Conservation (phyloP, 257 asterid genomes). For the Rauvolfia tetraphylla region DNA sequence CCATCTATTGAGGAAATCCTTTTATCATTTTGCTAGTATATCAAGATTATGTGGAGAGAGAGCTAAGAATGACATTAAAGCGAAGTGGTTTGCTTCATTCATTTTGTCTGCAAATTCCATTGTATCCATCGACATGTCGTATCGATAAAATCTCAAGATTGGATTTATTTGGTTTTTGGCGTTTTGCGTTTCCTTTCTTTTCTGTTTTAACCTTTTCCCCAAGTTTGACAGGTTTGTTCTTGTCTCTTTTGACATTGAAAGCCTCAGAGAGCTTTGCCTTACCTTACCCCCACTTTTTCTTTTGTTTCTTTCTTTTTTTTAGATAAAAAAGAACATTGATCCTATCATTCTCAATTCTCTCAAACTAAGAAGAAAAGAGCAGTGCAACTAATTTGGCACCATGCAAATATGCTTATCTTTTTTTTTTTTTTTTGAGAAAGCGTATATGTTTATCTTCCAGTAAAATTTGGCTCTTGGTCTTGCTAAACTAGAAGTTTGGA, state of each 20-base stretch:
- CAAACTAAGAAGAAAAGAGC: too few relatives aligned
- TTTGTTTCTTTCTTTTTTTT: too few relatives aligned
- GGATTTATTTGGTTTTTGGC: constrained; percentile 12
- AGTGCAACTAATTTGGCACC: too few relatives aligned
- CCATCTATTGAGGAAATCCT: constrained; percentile 5
- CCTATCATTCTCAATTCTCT: too few relatives aligned
- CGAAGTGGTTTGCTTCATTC: not conserved
- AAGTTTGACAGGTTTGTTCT: not conserved
- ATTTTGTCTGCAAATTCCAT: constrained; percentile 17
- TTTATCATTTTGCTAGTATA: not conserved
- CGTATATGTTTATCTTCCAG: too few relatives aligned
- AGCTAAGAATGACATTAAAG: not conserved
- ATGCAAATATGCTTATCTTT: too few relatives aligned
- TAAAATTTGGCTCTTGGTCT: too few relatives aligned
- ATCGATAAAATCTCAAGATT: constrained; percentile 4
- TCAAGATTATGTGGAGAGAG: not conserved
- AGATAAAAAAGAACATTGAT: too few relatives aligned
- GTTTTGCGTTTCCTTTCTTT: not conserved
- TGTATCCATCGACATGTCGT: constrained; percentile 7
- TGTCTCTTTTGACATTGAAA: not conserved
- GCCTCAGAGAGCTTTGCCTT: too few relatives aligned
- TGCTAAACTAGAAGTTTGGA: too few relatives aligned
- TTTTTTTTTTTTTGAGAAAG: too few relatives aligned
- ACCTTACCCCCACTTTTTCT: too few relatives aligned
- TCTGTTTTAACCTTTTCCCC: not conserved